Evolutionary conservation across 345 rosid genomes (phyloP).

Genomic region (Syzygium grande): DNA sequence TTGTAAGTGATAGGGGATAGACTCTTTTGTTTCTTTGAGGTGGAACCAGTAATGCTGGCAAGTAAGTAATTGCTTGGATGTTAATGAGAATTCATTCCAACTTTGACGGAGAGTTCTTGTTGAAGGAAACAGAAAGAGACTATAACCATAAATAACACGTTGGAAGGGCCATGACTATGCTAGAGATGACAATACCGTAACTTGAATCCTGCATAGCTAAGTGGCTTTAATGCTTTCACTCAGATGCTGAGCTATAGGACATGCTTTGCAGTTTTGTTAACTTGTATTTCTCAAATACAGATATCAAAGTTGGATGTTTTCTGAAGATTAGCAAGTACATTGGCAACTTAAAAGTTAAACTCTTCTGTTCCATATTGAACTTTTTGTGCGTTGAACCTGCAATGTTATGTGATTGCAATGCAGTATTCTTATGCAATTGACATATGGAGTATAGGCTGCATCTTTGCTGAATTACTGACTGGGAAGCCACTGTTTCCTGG

Average conservation of each 20-base stretch:
- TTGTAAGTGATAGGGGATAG: neutral
- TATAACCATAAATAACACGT: neutral
- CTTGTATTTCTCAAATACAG: neutral
- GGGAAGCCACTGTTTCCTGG: conserved; percentile 91
- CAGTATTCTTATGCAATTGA: conserved; percentile 97
- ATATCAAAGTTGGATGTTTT: neutral
- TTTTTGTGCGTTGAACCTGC: fast-evolving
- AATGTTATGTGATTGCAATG: neutral
- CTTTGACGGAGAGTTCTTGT: neutral
- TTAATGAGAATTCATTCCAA: neutral
- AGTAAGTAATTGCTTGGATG: neutral
- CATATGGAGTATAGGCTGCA: conserved; percentile 94
- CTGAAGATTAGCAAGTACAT: fast-evolving
- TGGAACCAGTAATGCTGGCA: neutral
- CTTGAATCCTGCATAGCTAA: neutral
- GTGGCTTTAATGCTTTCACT: neutral
- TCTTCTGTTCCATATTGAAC: neutral
- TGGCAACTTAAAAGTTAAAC: neutral
- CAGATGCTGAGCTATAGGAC: neutral
- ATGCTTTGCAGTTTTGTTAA: neutral
- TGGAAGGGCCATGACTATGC: neutral
- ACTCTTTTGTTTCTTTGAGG: neutral
- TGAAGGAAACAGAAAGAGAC: neutral
- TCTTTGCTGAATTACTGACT: conserved; percentile 77
- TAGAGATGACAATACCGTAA: neutral